Evolutionary conservation across 1,284 basidiomycete genomes (phyloP).

Genomic region (Cryptococcus jaspeensis): DNA sequence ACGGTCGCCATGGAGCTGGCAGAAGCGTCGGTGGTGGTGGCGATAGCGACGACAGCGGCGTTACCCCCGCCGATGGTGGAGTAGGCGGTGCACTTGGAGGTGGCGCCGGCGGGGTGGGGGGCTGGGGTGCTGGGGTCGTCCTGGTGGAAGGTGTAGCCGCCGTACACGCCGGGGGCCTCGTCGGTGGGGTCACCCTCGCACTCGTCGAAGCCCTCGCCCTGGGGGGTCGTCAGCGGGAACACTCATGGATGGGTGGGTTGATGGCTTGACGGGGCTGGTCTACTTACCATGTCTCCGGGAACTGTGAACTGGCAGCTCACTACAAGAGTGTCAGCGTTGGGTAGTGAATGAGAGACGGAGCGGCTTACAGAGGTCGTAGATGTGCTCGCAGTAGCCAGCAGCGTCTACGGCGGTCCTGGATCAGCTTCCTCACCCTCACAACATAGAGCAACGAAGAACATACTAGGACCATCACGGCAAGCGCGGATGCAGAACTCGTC

Average conservation of each 20-base stretch:
- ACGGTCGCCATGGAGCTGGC: background rate
- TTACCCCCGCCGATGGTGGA: conserved; percentile 36
- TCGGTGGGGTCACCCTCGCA: conserved; percentile 36
- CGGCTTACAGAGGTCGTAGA: conserved; percentile 58
- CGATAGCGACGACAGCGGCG: conserved; percentile 14
- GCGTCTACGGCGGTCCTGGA: conserved; percentile 46
- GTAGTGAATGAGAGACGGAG: background rate
- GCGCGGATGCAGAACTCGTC: conserved; percentile 70
- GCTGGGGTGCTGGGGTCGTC: conserved; percentile 60
- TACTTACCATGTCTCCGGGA: conserved; percentile 65
- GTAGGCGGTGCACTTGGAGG: conserved; percentile 56
- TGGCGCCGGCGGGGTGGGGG: conserved; percentile 61
- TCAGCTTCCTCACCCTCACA: background rate
- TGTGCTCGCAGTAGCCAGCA: conserved; percentile 63
- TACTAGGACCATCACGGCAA: conserved; percentile 59
- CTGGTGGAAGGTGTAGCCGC: conserved; percentile 62
- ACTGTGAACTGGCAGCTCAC: conserved; percentile 69
- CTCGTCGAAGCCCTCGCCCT: conserved; percentile 28
- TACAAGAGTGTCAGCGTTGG: background rate
- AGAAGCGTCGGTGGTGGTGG: background rate
- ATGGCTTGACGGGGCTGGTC: no score
- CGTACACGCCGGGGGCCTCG: conserved; percentile 64
- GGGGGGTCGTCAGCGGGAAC: no score
- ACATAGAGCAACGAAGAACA: background rate
- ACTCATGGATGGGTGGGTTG: no score